These are phyloP conservation scores for Luffa acutangula DNA, from an alignment of 306 rosid species.

Conservation along the genomic window DNA sequence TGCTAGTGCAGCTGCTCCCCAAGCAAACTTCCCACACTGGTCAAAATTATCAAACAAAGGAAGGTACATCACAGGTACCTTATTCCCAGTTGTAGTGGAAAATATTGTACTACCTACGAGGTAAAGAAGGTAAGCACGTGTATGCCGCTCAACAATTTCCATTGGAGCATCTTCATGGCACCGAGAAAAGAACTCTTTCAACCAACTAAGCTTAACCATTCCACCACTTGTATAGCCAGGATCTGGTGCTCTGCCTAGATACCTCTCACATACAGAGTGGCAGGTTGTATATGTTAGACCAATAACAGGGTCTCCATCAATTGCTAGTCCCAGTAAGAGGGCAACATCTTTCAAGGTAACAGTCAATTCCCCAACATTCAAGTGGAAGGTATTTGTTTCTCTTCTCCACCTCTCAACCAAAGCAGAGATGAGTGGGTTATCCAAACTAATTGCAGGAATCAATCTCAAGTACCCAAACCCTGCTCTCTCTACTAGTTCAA, in stretches of 20 bases:
- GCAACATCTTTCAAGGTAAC: slow-evolving; percentile 89
- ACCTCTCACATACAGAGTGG: slow-evolving; percentile 68
- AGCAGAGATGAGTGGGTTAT: slow-evolving; percentile 94
- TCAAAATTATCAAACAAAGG: slow-evolving; percentile 86
- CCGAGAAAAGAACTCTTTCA: slow-evolving; percentile 76
- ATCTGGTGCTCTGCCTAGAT: slow-evolving; percentile 77
- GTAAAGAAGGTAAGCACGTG: slow-evolving; percentile 96
- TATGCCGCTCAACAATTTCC: slow-evolving; percentile 68
- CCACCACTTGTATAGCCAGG: slow-evolving; percentile 93
- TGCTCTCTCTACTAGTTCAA: slow-evolving; percentile 75
- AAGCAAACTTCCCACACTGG: slow-evolving; percentile 72
- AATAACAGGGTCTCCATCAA: slow-evolving; percentile 93
- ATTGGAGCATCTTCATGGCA: slow-evolving; percentile 79
- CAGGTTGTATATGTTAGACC: slow-evolving; percentile 85
- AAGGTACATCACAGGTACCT: slow-evolving; percentile 99
- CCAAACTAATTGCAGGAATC: slow-evolving; percentile 95
- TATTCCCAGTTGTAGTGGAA: slow-evolving; percentile 97
- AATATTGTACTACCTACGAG: slow-evolving; percentile 97
- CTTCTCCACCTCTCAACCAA: slow-evolving; percentile 99
- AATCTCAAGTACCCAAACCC: slow-evolving; percentile 83
- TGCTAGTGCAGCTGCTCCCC: slow-evolving; percentile 89
- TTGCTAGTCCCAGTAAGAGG: slow-evolving; percentile 82
- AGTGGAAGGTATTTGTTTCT: slow-evolving; percentile 96
- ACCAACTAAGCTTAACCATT: slow-evolving; percentile 99
- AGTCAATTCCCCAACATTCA: slow-evolving; percentile 93